Conservation (phyloP, 306 rosid species). For the Lathyrus tuberosus region DNA sequence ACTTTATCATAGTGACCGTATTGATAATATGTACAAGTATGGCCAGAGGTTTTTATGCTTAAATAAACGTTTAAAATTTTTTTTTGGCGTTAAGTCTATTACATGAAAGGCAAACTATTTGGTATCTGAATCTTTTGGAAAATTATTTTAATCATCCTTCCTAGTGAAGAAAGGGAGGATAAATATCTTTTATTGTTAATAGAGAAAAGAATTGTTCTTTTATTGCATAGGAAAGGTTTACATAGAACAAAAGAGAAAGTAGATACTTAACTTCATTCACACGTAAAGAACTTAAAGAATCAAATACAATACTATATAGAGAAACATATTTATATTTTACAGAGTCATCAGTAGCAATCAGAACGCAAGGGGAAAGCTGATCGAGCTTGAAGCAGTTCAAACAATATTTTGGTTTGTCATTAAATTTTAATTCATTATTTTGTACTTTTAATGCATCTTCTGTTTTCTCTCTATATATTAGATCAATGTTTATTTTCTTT, state of each 20-base stretch:
- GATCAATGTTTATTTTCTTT: too few relatives aligned
- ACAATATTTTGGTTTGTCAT: neutral
- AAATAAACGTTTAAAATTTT: too few relatives aligned
- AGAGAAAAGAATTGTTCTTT: slow-evolving; percentile 7
- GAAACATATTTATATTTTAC: too few relatives aligned
- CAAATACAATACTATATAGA: neutral
- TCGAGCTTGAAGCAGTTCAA: neutral
- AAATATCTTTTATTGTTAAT: neutral
- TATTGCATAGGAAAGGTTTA: neutral
- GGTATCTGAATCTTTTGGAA: too few relatives aligned
- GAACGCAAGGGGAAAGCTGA: neutral
- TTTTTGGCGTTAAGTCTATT: too few relatives aligned
- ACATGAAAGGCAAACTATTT: too few relatives aligned
- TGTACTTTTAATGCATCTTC: neutral
- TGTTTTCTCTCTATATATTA: neutral
- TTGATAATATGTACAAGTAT: too few relatives aligned
- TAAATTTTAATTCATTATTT: neutral
- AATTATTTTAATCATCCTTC: neutral
- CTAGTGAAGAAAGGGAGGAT: neutral
- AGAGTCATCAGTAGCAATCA: too few relatives aligned
- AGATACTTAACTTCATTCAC: neutral
- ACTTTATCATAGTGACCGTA: too few relatives aligned
- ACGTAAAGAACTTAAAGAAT: slow-evolving; percentile 1
- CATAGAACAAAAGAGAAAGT: neutral
- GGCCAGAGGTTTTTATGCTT: too few relatives aligned